Base-by-base conservation (phyloP, 208 protist genomes). In the Leishmania gerbilli region DNA sequence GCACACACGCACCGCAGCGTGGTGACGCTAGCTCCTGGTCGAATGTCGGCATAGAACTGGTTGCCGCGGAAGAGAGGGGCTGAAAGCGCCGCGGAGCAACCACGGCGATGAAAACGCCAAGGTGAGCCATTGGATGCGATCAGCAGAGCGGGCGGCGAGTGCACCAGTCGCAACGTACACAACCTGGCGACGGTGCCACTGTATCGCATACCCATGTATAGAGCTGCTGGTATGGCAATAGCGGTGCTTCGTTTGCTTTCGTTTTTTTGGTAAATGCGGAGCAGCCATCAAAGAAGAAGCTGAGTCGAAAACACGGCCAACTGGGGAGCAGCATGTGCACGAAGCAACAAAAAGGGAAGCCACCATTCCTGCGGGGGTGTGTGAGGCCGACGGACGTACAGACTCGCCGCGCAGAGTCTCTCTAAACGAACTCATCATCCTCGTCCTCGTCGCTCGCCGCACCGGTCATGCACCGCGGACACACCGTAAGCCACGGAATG, bases 371-470 rank as follows among this genome's bases (percentile, higher is more conserved):
- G 68, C 55, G 1, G 42, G 11, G 24, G 40, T 27, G 68, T 6
- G 68, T 6, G 13, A 82, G 47, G 27, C 8, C 24, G 71, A 67
- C 51, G 6, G 11, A 55, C 31, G 47, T 15, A 21, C 8, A 21
- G n/a, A 74, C 40, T 51, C 45, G 27, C 45, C 19, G n/a, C n/a
- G n/a, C 58, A 47, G 31, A 56, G 19, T 62, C 11, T 17, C 55
- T 62, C 56, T 77, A 67, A 34, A 40, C 56, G 15, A 58, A 13
- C 21, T 21, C 37, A 40, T 84, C 76, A 9, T 56, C 40, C 45
- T 81, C 81, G 13, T 88, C 85, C 51, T 81, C 81, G 47, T 85
- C 82, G 40, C 51, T 76, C 34, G 37, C 34, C 27, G 76, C 69
- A 15, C 67, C 53, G 2, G 60, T 76, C 71, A 77, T 55, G 53